Evolutionary conservation across 192 early-diverging fungal genomes (phyloP).

Genomic region (Linnemannia exigua): DNA sequence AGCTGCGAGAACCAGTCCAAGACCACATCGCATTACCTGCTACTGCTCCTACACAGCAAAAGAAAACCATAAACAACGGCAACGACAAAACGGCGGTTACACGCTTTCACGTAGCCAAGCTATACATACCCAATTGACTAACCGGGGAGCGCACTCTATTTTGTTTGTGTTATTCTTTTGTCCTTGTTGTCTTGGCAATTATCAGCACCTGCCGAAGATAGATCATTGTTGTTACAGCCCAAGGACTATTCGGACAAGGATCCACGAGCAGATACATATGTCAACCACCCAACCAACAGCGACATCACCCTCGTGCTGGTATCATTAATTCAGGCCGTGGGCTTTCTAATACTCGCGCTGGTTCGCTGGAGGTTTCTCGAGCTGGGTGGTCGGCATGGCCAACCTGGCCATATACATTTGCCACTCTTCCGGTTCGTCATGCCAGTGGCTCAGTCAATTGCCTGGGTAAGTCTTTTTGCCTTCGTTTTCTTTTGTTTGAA

Average conservation of each 20-base stretch:
- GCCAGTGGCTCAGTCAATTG: slow-evolving; percentile 48
- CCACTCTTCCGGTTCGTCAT: slow-evolving; percentile 51
- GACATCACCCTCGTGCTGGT: slow-evolving; percentile 40
- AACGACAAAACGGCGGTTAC: neutral
- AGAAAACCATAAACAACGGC: neutral
- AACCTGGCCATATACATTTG: slow-evolving; percentile 48
- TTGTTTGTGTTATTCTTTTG: neutral
- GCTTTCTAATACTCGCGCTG: slow-evolving; percentile 31
- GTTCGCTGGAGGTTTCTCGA: slow-evolving; percentile 51
- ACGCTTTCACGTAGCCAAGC: neutral
- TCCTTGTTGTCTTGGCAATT: slow-evolving; percentile 20
- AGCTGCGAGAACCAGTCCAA: neutral
- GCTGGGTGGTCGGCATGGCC: slow-evolving; percentile 41
- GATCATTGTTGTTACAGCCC: slow-evolving; percentile 25
- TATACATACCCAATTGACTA: neutral
- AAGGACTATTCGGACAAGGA: slow-evolving; percentile 37
- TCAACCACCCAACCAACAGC: slow-evolving; percentile 47
- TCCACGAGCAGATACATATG: slow-evolving; percentile 42
- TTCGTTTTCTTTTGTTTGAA: slow-evolving; percentile 1
- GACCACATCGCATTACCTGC: neutral
- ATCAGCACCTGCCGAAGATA: slow-evolving; percentile 35
- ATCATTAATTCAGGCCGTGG: slow-evolving; percentile 39
- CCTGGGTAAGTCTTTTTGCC: slow-evolving; percentile 37
- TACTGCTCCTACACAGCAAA: neutral
- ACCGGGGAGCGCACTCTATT: neutral